A percentile compares a stretch with the other conserved stretches of the same genome.
Evolutionary conservation across 768 basidiomycete species (phyloP).

Genomic region (Suillus placidus): DNA sequence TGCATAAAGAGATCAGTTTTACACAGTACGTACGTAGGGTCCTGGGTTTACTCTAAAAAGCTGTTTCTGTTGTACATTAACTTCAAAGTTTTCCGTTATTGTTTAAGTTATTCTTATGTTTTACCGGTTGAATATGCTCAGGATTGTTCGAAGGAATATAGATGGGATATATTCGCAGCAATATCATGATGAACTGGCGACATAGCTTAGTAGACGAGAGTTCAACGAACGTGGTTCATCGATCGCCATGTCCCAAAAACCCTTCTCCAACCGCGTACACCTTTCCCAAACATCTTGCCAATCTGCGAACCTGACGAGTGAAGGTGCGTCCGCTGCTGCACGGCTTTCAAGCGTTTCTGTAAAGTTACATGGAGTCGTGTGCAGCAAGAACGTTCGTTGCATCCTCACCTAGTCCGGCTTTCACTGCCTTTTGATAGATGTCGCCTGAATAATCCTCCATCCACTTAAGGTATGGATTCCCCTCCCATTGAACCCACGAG

Average conservation of each 20-base stretch:
- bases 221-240: not conserved
- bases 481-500: conserved; percentile 59
- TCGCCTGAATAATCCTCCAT: conserved; percentile 80
- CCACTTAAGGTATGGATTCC: conserved; percentile 77
- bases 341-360: conserved; percentile 75
- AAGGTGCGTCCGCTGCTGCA: conserved; percentile 65
- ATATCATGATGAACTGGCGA: not conserved
- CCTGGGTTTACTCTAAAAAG: not conserved
- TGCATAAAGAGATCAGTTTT: not conserved
- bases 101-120: not conserved
- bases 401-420: conserved; percentile 67
- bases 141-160: not conserved
- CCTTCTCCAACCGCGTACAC: conserved; percentile 77
- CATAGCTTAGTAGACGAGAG: not conserved
- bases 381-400: not conserved
- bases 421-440: conserved; percentile 73
- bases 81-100: not conserved
- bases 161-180: not conserved
- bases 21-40: not conserved
- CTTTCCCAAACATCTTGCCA: conserved; percentile 75
- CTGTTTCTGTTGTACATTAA: not conserved
- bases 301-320: conserved; percentile 56
- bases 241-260: conserved; percentile 81
- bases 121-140: not conserved
- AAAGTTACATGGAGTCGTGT: conserved; percentile 12